Evolutionary conservation across 495 filamentous ascomycete genomes (phyloP), one percentile per base, ranked within the genome.

Genomic region (Penicillium paxilli): DNA sequence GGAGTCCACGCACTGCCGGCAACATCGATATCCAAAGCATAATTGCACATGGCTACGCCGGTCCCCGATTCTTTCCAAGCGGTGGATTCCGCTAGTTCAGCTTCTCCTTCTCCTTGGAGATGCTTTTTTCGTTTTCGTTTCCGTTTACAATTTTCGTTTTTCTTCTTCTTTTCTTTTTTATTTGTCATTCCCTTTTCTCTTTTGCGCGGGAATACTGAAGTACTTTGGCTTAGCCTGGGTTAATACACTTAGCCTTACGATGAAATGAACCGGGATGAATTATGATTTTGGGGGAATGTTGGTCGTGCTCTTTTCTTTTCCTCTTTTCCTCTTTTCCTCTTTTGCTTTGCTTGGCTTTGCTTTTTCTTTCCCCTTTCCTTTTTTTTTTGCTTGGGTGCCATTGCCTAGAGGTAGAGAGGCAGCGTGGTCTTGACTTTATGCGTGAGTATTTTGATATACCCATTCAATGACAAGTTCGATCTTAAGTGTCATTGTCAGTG

Each of bases 1-100:
- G 89, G 89, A 90, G 81, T 67, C 87, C 90, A 7, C 75, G 76
- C 40, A 67, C 58, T 25, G 75, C 71, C 37, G 77, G 77, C 44
- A 95, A 94, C 59, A 92, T 96, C 52, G 87, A 96, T 67, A 90
- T 96, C 33, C 85, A 96, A 69, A 89, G 84, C 28, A 82, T 96
- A 23, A 78, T 89, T 56, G 85, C 82, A 2, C 84, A 88, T 61
- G 92, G 92, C 0, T 96, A 85, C 71, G 88, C 89, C 0, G 91
- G 92, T 26, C 87, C 89, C 24, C 80, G 91, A 51, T 94, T 83
- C 67, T 91, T 92, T 66, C 89, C 89, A 0, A 55, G 52, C 20
- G 49, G 51, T 5, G 59, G 40, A 49, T 67, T 54, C 52, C 67
- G 35, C 64, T 44, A 19, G 24, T 14, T 10, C n/a, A 32, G 11